Conservation (phyloP, 345 rosid genomes). For the Erucastrum elatum region DNA sequence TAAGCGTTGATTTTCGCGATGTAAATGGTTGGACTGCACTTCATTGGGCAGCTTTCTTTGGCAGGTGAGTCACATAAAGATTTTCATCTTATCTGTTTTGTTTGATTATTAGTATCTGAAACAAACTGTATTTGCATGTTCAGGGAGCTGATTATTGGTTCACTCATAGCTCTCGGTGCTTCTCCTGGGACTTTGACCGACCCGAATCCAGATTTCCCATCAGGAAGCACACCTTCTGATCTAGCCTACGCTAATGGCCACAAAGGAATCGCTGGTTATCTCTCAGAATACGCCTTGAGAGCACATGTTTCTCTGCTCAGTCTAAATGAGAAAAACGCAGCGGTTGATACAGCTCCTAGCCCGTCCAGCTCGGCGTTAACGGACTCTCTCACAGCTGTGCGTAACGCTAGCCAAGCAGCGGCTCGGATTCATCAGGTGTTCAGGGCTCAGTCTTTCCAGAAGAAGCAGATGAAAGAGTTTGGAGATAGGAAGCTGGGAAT, state of each 20-base stretch:
- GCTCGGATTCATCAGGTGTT: conserved; percentile 86
- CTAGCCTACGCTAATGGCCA: conserved; percentile 80
- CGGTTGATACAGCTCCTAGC: conserved; percentile 42
- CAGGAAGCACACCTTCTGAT: conserved; percentile 80
- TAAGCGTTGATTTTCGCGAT: conserved; percentile 85
- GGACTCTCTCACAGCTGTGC: conserved; percentile 81
- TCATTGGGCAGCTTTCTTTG: conserved; percentile 97
- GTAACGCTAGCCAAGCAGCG: conserved; percentile 88
- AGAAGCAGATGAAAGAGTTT: conserved; percentile 66
- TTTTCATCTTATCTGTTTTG: background rate
- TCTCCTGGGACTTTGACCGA: conserved; percentile 42
- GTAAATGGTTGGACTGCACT: conserved; percentile 98
- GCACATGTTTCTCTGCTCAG: conserved; percentile 56
- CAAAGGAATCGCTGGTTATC: conserved; percentile 94
- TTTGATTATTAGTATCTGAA: conserved; percentile 1
- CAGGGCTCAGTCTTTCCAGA: conserved; percentile 90
- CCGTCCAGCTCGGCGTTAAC: conserved; percentile 50
- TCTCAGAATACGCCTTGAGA: conserved; percentile 74
- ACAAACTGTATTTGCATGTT: conserved; percentile 19
- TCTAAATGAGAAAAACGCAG: conserved; percentile 48
- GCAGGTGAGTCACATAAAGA: conserved; percentile 57
- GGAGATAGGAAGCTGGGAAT: conserved; percentile 55
- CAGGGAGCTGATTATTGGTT: conserved; percentile 79
- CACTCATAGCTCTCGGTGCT: conserved; percentile 77
- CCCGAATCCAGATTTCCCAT: conserved; percentile 53